Base-by-base conservation (phyloP, 371 early-diverging fungal genomes). In the Mucor plumbeus region DNA sequence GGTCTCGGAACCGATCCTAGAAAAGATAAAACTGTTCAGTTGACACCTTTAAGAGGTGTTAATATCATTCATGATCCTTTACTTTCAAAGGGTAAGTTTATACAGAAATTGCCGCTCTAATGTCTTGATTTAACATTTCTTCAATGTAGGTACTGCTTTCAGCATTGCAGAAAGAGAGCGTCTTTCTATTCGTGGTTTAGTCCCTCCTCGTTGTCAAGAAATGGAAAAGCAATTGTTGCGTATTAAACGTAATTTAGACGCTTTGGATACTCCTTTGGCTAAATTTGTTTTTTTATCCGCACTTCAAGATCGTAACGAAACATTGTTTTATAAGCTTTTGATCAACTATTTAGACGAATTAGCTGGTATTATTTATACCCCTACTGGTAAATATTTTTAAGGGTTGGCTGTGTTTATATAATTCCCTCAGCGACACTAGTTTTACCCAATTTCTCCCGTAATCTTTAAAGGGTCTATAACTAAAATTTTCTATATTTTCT, bases 181-280 rank as follows among this genome's bases (percentile, higher is more conserved):
- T 55, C 78, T 89, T 38, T 85, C 87, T n/a, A 82, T 89, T 55
- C 88, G 89, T 74, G 89, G 89, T 10, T 75, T 89, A 6, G 88
- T 88, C 7, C 89, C 89, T 38, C 88, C 87, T 69, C 82, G 89
- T 39, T 80, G 84, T 38, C 87, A 88, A 72, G 87, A 86, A 59
- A 87, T 89, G 86, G 87, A 87, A 36, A 85, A 83, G 60, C 89
- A 89, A 66, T 69, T 88, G 39, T 72, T 83, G 26, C 79, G 89
- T 56, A 80, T 87, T 39, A 86, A 87, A 44, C 81, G 85, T 38
- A 87, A 89, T 65, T 71, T 89, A 62, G 85, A 86, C 64, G 84
- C 81, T 39, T 85, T 82, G 64, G 75, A 77, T 35, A 84, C 85
- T 11, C 86, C 87, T 15, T 75, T 89, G n/a, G 76, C 82, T 34